Percentiles rank a stretch among this genome's conserved stretches.
Conservation (phyloP, 2,329 filamentous ascomycete species). For the Diaporthe ilicicola region DNA sequence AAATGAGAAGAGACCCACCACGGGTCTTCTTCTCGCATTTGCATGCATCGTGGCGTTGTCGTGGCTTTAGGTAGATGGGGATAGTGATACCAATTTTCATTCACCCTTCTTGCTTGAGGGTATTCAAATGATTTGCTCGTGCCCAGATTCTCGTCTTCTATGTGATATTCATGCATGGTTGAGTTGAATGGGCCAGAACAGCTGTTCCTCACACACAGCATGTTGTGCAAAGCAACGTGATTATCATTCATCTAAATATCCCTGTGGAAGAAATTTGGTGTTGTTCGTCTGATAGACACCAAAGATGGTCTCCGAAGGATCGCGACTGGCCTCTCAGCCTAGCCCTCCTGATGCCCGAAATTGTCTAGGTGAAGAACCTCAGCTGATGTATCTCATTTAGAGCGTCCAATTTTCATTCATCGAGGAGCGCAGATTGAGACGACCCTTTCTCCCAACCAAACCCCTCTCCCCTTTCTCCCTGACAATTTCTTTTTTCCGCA, state of each 20-base stretch:
- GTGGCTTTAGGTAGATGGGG: slow-evolving; percentile 17
- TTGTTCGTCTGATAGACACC: not conserved
- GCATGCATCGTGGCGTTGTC: slow-evolving; percentile 2
- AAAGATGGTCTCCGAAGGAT: not conserved
- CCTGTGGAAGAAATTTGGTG: not conserved
- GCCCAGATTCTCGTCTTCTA: not conserved
- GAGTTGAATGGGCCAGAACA: not conserved
- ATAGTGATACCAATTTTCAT: slow-evolving; percentile 19
- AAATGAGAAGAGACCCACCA: not conserved
- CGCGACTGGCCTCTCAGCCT: not conserved
- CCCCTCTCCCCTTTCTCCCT: not conserved
- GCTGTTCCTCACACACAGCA: not conserved
- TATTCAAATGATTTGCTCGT: not conserved
- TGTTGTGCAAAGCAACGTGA: not conserved
- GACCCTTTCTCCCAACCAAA: too few species aligned
- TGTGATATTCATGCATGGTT: not conserved
- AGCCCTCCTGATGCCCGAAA: not conserved
- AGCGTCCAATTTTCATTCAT: not conserved
- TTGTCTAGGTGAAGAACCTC: not conserved
- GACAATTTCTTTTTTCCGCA: too few species aligned
- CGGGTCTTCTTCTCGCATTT: slow-evolving; percentile 5
- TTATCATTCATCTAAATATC: not conserved
- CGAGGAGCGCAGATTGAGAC: not conserved
- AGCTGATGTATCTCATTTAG: not conserved
- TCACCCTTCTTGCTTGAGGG: not conserved